phyloP scores from a whole-genome alignment of 73 alveolate species.

The Diophrys appendiculata region DNA sequence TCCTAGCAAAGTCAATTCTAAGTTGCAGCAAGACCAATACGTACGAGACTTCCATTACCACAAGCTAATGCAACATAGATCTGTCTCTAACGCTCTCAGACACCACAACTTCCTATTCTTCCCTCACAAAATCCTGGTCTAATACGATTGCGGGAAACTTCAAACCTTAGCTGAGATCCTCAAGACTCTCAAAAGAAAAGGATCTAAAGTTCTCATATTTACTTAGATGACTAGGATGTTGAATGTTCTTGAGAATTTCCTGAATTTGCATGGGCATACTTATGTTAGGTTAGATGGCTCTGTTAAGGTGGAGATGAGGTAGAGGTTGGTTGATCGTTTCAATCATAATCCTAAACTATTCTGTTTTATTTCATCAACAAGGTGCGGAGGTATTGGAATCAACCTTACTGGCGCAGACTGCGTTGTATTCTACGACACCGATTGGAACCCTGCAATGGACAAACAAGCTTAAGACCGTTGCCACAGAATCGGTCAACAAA shows the following conservation, averaged over 20 bases:
- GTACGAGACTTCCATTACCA: no score
- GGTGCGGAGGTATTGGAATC: conserved; percentile 99
- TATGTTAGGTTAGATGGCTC: conserved; percentile 99
- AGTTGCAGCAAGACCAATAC: no score
- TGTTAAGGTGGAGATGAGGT: conserved; percentile 90
- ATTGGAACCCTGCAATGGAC: conserved; percentile 99
- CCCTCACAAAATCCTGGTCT: conserved; percentile 96
- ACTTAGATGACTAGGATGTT: conserved; percentile 99
- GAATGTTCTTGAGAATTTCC: conserved; percentile 95
- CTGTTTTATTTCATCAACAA: conserved; percentile 93
- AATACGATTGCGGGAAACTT: conserved; percentile 92
- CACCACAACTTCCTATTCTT: conserved; percentile 58
- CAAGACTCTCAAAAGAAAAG: conserved; percentile 72
- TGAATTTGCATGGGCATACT: conserved; percentile 84
- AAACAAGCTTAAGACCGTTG: conserved; percentile 99
- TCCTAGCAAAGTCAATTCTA: no score
- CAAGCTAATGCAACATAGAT: conserved; percentile 54
- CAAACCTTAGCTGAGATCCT: conserved; percentile 82
- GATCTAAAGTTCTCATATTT: conserved; percentile 91
- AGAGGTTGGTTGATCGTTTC: conserved; percentile 97
- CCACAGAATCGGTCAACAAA: conserved; percentile 98
- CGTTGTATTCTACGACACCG: conserved; percentile 98
- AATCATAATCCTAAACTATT: conserved; percentile 87
- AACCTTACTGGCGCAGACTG: conserved; percentile 98
- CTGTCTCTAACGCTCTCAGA: conserved; percentile 33